These are phyloP conservation scores for Mesembryanthemum crystallinum DNA, from an alignment of 148 eudicot species.

Conservation along the genomic window DNA sequence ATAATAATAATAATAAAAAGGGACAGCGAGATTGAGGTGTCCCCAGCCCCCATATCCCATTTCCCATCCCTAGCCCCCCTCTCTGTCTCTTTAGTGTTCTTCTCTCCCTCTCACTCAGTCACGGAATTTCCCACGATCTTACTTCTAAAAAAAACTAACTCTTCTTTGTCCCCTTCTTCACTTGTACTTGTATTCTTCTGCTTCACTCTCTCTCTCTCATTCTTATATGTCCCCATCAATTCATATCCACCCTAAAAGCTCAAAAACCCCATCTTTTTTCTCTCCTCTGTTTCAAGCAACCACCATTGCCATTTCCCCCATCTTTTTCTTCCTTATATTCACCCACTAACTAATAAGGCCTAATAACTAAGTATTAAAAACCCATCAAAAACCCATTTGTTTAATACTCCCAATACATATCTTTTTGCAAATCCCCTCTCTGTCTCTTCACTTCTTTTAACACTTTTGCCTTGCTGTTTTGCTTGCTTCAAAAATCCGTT, in stretches of 20 bases:
- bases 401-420: neutral
- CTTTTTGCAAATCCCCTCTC: no score
- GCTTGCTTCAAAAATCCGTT: neutral
- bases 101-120: no score
- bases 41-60: neutral
- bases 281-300: slow-evolving; percentile 12
- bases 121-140: slow-evolving; percentile 2
- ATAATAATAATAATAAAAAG: neutral
- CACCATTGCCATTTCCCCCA: no score
- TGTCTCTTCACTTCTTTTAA: no score
- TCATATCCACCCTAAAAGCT: neutral
- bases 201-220: neutral
- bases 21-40: neutral
- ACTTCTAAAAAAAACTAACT: slow-evolving; percentile 1
- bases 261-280: slow-evolving; percentile 3
- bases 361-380: neutral
- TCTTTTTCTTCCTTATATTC: neutral
- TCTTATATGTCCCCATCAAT: neutral
- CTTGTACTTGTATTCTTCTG: neutral
- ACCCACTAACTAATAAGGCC: no score
- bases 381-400: neutral
- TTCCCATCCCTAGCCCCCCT: neutral
- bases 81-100: neutral
- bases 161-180: neutral
- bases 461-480: neutral